Base-by-base conservation (phyloP, 768 basidiomycete genomes). In the Calocybe indica region DNA sequence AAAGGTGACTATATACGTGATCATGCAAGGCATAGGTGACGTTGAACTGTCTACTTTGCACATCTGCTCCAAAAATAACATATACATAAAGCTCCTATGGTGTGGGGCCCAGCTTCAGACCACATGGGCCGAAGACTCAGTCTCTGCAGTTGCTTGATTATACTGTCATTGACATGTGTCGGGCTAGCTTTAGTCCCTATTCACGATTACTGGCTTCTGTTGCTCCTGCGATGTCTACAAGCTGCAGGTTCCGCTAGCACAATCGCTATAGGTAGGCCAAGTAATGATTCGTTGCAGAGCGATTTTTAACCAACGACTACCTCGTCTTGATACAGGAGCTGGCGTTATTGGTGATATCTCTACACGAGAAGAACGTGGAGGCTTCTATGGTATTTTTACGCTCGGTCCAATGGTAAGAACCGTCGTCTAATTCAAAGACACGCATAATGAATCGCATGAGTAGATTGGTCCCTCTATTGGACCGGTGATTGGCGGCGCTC, bases 261-360 rank as follows among this genome's bases (percentile, higher is more conserved):
- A 0, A 73, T 89, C 51, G 87, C 87, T 0, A 68, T 91, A 14
- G 86, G 87, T 78, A 59, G 37, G 60, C 57, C 5, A 34, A 35
- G n/a, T 6, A 32, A 13, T 28, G 22, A 22, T 22, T 22, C 4
- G 22, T 22, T 22, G 36, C 42, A 7, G 12, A 13, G 28, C 6
- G 6, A 32, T 43, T 8, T 31, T 30, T 32, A 7, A 33, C 29
- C 30, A 33, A 31, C 42, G 36, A 22, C 22, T 33, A 39, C 38
- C 12, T 8, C 10, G 30, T 7, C 14, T 11, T 42, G 31, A 32
- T 30, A 4, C 53, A 80, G 83, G 83, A 45, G 80, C 85, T 32
- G 91, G 91, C 5, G 80, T 88, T 5, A 76, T 94, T 47, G 80
- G 80, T 1, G 91, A 94, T 58, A 84, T 94, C 28, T 77, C 87